A percentile compares a stretch with the other conserved stretches of the same genome.
phyloP scores from a whole-genome alignment of 1,284 basidiomycete genomes.

The Singerocomus inundabilis region DNA sequence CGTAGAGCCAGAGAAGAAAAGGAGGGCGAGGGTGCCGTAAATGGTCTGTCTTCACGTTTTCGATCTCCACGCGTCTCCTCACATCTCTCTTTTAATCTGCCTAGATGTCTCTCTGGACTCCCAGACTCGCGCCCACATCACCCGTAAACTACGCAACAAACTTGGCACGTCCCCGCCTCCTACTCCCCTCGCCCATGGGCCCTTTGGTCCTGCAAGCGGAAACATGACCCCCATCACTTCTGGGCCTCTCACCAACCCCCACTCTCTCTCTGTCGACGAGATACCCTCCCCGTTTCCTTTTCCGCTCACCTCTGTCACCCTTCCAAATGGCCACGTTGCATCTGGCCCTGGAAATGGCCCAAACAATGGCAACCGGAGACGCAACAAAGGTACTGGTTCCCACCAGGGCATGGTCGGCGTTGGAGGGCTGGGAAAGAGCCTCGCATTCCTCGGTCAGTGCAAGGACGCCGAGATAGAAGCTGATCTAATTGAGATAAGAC shows the following conservation, averaged over 20 bases:
- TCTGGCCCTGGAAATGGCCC: constrained; percentile 38
- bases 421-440: constrained; percentile 67
- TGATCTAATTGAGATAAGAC: constrained; percentile 71
- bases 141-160: constrained; percentile 77
- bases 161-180: constrained; percentile 64
- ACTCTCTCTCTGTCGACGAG: constrained; percentile 78
- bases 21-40: constrained; percentile 70
- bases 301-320: constrained; percentile 54
- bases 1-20: constrained; percentile 77
- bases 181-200: constrained; percentile 43
- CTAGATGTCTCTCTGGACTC: constrained; percentile 67
- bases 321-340: constrained; percentile 29
- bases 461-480: constrained; percentile 70
- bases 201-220: constrained; percentile 37
- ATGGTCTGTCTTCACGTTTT: constrained; percentile 41
- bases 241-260: constrained; percentile 70
- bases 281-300: constrained; percentile 79
- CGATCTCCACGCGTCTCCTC: constrained; percentile 4
- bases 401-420: constrained; percentile 48
- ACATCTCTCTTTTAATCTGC: neutral
- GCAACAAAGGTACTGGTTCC: constrained; percentile 56
- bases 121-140: constrained; percentile 74
- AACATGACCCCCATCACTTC: constrained; percentile 49
- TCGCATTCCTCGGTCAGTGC: constrained; percentile 47
- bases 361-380: constrained; percentile 47